Evolutionary conservation across 768 basidiomycete species (phyloP).

Genomic region (Pleurotus ostreatus): DNA sequence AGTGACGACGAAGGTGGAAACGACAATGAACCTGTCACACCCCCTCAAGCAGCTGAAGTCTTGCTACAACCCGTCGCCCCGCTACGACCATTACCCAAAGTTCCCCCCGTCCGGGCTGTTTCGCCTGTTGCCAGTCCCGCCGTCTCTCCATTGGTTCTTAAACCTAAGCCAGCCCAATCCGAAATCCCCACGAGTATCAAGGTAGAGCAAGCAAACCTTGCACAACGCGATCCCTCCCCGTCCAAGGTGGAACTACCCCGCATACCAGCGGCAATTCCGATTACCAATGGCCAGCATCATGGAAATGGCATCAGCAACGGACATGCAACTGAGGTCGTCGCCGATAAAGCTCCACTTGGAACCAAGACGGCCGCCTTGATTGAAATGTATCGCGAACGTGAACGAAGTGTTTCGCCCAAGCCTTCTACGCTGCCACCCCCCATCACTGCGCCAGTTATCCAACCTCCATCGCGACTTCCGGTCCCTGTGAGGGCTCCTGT

Average conservation of each 20-base stretch:
- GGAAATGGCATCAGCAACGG: conserved; percentile 14
- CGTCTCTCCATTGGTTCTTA: conserved; percentile 18
- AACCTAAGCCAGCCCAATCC: conserved; percentile 8
- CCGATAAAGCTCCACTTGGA: conserved; percentile 22
- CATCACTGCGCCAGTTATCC: conserved; percentile 16
- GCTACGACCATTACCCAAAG: conserved; percentile 10
- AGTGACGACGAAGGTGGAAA: conserved; percentile 30
- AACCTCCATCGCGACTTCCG: conserved; percentile 35
- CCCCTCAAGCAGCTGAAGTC: neutral
- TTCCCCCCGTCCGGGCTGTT: conserved; percentile 1
- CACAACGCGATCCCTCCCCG: neutral
- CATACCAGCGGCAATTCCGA: neutral
- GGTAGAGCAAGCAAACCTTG: neutral
- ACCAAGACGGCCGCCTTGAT: conserved; percentile 77
- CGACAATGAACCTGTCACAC: conserved; percentile 18
- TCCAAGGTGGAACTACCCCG: neutral
- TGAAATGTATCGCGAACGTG: conserved; percentile 80
- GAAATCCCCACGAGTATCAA: neutral
- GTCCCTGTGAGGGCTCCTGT: conserved; percentile 25
- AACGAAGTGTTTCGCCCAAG: conserved; percentile 40
- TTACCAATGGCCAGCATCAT: neutral
- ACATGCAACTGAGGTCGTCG: conserved; percentile 10
- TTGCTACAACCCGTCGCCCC: conserved; percentile 1
- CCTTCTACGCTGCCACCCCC: conserved; percentile 11
- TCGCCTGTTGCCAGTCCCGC: conserved; percentile 16